A percentile compares a stretch with the other conserved stretches of the same genome.
These are phyloP conservation scores for Hypoxylon sp. DNA, from an alignment of 2,329 filamentous ascomycete genomes.

Conservation along the genomic window DNA sequence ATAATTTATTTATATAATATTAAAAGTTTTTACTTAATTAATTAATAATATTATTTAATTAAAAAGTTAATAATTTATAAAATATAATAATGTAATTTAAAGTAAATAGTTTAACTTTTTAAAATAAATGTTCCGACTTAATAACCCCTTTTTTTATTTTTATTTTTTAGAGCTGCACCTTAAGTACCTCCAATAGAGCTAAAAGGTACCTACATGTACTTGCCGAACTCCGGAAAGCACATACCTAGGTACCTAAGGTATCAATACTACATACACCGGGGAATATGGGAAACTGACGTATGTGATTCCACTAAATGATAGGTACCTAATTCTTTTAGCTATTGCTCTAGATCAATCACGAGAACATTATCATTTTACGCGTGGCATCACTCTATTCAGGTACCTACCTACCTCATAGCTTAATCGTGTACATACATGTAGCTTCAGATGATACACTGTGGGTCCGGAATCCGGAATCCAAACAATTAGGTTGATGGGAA, in stretches of 20 bases:
- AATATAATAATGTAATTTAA: too few relatives aligned
- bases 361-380: neutral
- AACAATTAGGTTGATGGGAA: slow-evolving; percentile 11
- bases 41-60: too few relatives aligned
- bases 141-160: slow-evolving; percentile 13
- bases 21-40: too few relatives aligned
- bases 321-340: neutral
- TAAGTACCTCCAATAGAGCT: neutral
- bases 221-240: slow-evolving; percentile 11
- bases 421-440: neutral
- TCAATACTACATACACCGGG: neutral
- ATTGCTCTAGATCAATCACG: neutral
- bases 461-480: slow-evolving; percentile 8
- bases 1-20: too few relatives aligned
- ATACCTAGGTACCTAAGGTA: neutral
- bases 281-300: neutral
- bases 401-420: neutral
- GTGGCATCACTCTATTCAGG: neutral
- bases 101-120: too few relatives aligned
- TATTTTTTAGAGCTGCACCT: slow-evolving; percentile 11
- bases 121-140: too few relatives aligned
- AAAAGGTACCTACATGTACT: slow-evolving; percentile 7
- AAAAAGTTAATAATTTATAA: too few relatives aligned
- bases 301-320: neutral
- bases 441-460: slow-evolving; percentile 16